Base-by-base conservation (phyloP, 78 protist species). In the Dictyostelium citrinum region DNA sequence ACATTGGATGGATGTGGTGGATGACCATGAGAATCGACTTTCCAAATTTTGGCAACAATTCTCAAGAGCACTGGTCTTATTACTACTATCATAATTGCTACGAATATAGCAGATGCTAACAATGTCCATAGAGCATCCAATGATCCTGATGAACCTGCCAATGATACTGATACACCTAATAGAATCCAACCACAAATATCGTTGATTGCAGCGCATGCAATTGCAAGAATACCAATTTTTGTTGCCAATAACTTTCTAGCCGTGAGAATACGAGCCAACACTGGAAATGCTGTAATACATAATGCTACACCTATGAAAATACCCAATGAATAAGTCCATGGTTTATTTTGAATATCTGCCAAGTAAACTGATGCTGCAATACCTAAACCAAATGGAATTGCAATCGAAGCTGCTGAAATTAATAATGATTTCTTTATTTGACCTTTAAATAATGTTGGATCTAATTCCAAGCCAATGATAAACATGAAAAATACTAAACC, bases 401-500 rank as follows among this genome's bases (percentile, higher is more conserved):
- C 90, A 31, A 91, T 95, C 43, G 84, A 60, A 14, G 49, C 70
- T 7, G 51, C 35, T 58, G 90, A 45, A 29, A 95, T 95, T 2
- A 82, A 16, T 27, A 72, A n/a, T n/a, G 91, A 67, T 29, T 64
- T 41, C n/a, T 58, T 81, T 27, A 90, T 82, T 60, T 95, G 90
- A 5, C 68, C 81, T 37, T 35, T 88, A 80, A 95, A 83, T 17
- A 95, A 9, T 12, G 86, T 60, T 71, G 95, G 82, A 74, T 95
- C 96, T 75, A 95, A 72, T 60, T 95, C 97, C 45, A 95, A 55
- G 2, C 97, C 97, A 81, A 95, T 91, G 86, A 95, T 91, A 76
- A 95, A 95, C 92, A 95, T 92, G 78, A 95, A 95, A 78, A 95
- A 80, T 27, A 95, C 39, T 4, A 95, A 90, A 43, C 97, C 97